Evolutionary conservation across 129 eudicot species (phyloP).

Genomic region (Kitagawia praeruptora): DNA sequence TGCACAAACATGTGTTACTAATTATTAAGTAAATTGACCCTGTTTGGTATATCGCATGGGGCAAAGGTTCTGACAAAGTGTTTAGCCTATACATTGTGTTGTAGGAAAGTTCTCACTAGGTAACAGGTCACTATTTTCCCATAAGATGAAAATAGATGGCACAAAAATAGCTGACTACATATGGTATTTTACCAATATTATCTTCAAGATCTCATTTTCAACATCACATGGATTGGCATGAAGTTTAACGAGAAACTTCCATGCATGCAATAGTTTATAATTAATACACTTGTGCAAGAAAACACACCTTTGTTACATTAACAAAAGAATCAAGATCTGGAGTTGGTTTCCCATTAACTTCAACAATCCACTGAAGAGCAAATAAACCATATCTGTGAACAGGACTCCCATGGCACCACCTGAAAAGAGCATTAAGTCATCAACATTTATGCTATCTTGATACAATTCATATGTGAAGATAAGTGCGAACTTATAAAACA

Average conservation of each 20-base stretch:
- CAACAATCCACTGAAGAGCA: conserved; percentile 97
- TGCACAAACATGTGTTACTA: not conserved
- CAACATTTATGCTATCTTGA: too few species aligned
- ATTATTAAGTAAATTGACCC: too few species aligned
- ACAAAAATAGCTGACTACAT: not conserved
- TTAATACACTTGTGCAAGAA: not conserved
- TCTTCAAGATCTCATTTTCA: not conserved
- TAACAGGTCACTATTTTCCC: not conserved
- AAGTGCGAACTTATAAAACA: not conserved
- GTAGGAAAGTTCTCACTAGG: not conserved
- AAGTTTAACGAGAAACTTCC: not conserved
- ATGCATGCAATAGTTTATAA: not conserved
- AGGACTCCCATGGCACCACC: conserved; percentile 98
- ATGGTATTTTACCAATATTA: not conserved
- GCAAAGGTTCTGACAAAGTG: not conserved
- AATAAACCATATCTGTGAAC: conserved; percentile 75
- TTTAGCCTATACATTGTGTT: not conserved
- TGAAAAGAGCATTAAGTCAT: conserved; percentile 17
- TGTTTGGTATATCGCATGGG: too few species aligned
- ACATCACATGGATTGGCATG: not conserved
- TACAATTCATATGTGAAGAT: not conserved
- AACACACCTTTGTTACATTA: conserved; percentile 68
- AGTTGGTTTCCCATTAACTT: conserved; percentile 85
- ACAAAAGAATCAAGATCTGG: conserved; percentile 81
- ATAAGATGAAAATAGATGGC: not conserved